Conservation (phyloP, 1,284 basidiomycete species). For the Hymenochaete sp. region DNA sequence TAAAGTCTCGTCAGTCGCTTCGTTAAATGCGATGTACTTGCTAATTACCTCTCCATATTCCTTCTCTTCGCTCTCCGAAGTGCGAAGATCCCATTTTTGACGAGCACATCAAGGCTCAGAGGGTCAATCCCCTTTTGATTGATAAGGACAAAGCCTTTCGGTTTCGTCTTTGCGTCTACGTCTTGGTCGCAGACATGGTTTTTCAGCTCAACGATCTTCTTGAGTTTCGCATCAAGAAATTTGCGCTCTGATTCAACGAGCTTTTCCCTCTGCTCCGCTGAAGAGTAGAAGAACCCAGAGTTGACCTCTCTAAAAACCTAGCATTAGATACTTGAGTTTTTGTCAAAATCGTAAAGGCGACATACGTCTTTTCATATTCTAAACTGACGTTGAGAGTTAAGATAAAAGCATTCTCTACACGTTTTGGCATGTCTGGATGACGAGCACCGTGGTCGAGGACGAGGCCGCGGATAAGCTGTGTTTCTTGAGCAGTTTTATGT, state of each 20-base stretch:
- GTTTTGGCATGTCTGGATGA: conserved; percentile 99
- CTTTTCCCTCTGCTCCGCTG: conserved; percentile 97
- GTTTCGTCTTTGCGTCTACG: conserved; percentile 70
- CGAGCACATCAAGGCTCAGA: conserved; percentile 90
- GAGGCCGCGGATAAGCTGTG: conserved; percentile 91
- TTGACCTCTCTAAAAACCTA: conserved; percentile 79
- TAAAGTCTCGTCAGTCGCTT: conserved; percentile 19
- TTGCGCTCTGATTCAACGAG: conserved; percentile 95
- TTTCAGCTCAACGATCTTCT: conserved; percentile 97
- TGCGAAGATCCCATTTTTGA: conserved; percentile 95
- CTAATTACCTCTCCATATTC: conserved; percentile 86
- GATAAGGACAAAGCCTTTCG: conserved; percentile 89
- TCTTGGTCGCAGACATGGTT: conserved; percentile 92
- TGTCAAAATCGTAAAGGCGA: conserved; percentile 22
- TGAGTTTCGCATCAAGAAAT: conserved; percentile 91
- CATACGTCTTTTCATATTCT: conserved; percentile 99
- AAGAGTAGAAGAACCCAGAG: conserved; percentile 99
- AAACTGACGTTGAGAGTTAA: conserved; percentile 96
- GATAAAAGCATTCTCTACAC: conserved; percentile 94
- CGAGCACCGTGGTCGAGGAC: conserved; percentile 95
- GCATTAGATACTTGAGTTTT: no score
- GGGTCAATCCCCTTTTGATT: conserved; percentile 99
- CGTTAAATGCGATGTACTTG: conserved; percentile 13
- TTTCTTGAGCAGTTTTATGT: conserved; percentile 96
- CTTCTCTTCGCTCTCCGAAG: conserved; percentile 93